phyloP scores from a whole-genome alignment of 805 yeast species.

The Nakazawaea laoshanensis region DNA sequence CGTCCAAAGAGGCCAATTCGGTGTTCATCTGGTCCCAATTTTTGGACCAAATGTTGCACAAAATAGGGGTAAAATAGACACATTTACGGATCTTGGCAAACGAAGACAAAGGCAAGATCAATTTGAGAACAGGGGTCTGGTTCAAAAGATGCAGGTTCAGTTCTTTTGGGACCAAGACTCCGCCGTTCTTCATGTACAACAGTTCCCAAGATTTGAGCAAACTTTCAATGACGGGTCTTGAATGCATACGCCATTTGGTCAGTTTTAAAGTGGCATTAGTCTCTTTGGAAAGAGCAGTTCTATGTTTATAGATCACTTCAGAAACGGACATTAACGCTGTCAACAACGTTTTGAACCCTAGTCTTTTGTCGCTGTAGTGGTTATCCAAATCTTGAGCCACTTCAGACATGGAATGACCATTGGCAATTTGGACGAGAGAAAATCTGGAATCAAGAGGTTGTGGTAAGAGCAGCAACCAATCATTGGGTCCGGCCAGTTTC shows the following conservation, averaged over 20 bases:
- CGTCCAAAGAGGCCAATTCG: slow-evolving; percentile 34
- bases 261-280: slow-evolving; percentile 35
- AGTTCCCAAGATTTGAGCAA: slow-evolving; percentile 64
- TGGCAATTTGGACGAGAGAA: slow-evolving; percentile 46
- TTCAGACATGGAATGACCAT: slow-evolving; percentile 39
- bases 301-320: slow-evolving; percentile 52
- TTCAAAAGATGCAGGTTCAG: slow-evolving; percentile 39
- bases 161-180: slow-evolving; percentile 46
- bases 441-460: slow-evolving; percentile 40
- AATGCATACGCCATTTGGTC: slow-evolving; percentile 57
- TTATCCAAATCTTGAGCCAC: slow-evolving; percentile 38
- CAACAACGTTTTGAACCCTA: slow-evolving; percentile 41
- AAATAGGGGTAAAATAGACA: slow-evolving; percentile 51
- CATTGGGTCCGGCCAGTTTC: slow-evolving; percentile 37
- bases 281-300: slow-evolving; percentile 27
- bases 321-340: slow-evolving; percentile 58
- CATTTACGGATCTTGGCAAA: slow-evolving; percentile 63
- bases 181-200: slow-evolving; percentile 53
- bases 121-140: slow-evolving; percentile 47
- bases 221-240: slow-evolving; percentile 49
- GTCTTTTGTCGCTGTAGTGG: slow-evolving; percentile 27
- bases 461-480: slow-evolving; percentile 40
- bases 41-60: slow-evolving; percentile 51
- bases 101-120: slow-evolving; percentile 57
- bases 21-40: slow-evolving; percentile 64